These are phyloP conservation scores for Rhododendron vialii DNA, from an alignment of 148 eudicot genomes.

Conservation along the genomic window DNA sequence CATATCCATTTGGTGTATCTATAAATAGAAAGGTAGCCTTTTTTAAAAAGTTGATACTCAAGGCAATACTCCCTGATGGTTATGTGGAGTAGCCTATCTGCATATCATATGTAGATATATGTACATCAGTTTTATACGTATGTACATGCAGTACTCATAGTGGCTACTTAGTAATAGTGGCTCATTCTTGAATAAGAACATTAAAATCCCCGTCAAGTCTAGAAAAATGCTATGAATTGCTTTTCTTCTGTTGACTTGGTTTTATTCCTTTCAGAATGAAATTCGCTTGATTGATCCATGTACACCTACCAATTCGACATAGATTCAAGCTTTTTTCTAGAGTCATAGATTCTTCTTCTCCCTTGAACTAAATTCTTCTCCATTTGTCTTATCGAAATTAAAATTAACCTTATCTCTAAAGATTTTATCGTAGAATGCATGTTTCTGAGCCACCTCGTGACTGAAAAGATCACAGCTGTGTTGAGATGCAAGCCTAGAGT, in stretches of 20 bases:
- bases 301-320: background rate
- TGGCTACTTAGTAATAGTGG: background rate
- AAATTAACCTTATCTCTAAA: background rate
- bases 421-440: background rate
- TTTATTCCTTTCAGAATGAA: too few relatives aligned
- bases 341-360: too few relatives aligned
- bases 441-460: background rate
- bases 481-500: conserved; percentile 5
- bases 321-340: too few relatives aligned
- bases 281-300: background rate
- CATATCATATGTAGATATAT: background rate
- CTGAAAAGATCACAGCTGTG: background rate
- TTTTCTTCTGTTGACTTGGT: background rate
- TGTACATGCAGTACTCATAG: background rate
- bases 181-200: conserved; percentile 4
- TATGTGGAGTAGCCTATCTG: background rate
- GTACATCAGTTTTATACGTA: background rate
- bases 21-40: background rate
- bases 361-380: background rate
- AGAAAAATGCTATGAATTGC: background rate
- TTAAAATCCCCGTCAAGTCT: background rate
- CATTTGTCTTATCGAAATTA: background rate
- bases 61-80: background rate
- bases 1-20: background rate
- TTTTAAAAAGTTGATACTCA: background rate